phyloP scores from a whole-genome alignment of 2,329 filamentous ascomycete genomes.

The Corinectria fuckeliana region DNA sequence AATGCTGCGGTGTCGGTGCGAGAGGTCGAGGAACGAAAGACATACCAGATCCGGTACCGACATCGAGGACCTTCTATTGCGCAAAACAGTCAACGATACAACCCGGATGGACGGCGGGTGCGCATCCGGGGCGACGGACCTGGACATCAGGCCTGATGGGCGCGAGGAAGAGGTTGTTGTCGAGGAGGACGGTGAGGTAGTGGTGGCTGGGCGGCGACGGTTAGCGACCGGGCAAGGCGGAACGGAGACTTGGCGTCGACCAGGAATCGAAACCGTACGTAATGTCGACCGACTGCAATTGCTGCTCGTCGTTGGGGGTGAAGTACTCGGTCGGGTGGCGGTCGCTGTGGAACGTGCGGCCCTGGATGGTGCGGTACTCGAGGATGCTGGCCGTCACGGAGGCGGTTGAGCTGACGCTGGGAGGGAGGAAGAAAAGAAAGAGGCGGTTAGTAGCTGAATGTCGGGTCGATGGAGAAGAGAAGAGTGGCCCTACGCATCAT shows the following conservation, averaged over 20 bases:
- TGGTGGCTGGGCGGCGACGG: constrained; percentile 9
- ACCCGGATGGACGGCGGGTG: not conserved
- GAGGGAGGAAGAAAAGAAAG: not conserved
- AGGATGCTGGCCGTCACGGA: constrained; percentile 20
- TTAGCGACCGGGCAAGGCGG: not conserved
- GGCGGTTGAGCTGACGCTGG: constrained; percentile 14
- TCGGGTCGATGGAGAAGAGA: not conserved
- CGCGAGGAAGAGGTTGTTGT: constrained; percentile 29
- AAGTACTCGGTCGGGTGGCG: constrained; percentile 24
- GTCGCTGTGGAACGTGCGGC: constrained; percentile 20
- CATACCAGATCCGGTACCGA: constrained; percentile 34
- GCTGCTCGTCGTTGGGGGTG: constrained; percentile 20
- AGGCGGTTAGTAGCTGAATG: not conserved
- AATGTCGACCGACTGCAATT: constrained; percentile 18
- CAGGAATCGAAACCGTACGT: constrained; percentile 16
- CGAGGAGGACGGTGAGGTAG: constrained; percentile 30
- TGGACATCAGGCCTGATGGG: constrained; percentile 24
- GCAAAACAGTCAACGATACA: not conserved
- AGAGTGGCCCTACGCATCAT: constrained; percentile 28
- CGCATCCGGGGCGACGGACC: not conserved
- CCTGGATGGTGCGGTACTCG: constrained; percentile 22
- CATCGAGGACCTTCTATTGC: constrained; percentile 32
- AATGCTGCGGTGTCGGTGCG: not conserved
- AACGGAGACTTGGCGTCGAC: not conserved
- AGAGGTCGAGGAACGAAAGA: not conserved